Evolutionary conservation across 2,329 filamentous ascomycete genomes (phyloP), one percentile per base, ranked within the genome.

Genomic region (Gaeumannomyces tritici): DNA sequence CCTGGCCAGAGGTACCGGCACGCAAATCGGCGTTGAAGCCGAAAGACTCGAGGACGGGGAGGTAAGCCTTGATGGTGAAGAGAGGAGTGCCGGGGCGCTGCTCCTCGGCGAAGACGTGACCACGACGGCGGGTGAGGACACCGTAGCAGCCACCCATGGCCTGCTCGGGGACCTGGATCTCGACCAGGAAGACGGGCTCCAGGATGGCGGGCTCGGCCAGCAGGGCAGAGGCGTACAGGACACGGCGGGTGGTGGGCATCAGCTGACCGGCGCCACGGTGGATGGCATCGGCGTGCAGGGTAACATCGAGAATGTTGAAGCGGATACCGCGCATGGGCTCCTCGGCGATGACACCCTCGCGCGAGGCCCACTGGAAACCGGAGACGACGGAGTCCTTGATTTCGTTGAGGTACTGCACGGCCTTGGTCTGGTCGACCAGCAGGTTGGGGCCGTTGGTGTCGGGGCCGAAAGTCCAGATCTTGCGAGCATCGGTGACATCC

Each of bases 91-190:
- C 95, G 67, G 93, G 90, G 76, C 95, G 91, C 86, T 99, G 95
- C 85, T 96, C 90, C 85, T 99, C 95, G 77, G 84, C 84, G 87
- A 98, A 97, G 81, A 99, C 95, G 88, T 98, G 93, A 86, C 95
- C 95, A 90, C 95, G 89, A 80, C 93, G 86, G 76, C 93, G 90
- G 81, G 93, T 97, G 73, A 99, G 90, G 76, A 97, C 93, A 89
- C 93, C 90, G 83, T 99, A 99, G 80, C 99, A 96, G 87, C 95
- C 95, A 86, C 95, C 95, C 95, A 99, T 98, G 77, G 95, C 93
- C 75, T 88, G 83, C 86, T 99, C 95, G 74, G 93, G 93, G 67
- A 99, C 95, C 84, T 97, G 93, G 80, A 99, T 99, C 81, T 99
- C 95, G 79, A 96, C 92, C 77, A 97, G 84, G 90, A 96, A 99